Conservation (phyloP, 2,329 filamentous ascomycete genomes). For the Epichloe sylvatica region DNA sequence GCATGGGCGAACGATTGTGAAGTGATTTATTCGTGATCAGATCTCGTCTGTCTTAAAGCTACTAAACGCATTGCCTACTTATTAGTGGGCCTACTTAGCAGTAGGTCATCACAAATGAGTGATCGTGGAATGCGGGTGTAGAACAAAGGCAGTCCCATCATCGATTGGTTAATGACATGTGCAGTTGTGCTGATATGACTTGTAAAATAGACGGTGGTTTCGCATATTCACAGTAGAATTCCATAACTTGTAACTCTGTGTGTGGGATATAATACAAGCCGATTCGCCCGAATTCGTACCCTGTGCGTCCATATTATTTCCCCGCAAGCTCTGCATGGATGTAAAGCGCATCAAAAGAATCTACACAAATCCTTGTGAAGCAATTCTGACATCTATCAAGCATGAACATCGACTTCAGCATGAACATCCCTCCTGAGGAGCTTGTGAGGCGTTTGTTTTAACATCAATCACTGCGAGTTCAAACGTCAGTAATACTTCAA, state of each 20-base stretch:
- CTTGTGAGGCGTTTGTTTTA: conserved; percentile 60
- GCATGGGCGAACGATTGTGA: no score
- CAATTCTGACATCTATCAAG: neutral
- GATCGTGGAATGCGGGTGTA: neutral
- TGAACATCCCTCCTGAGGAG: conserved; percentile 57
- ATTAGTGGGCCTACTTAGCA: neutral
- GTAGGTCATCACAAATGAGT: neutral
- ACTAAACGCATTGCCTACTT: no score
- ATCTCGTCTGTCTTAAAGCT: no score
- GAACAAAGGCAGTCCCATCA: neutral
- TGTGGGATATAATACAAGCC: neutral
- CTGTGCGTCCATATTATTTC: neutral
- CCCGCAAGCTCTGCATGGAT: neutral
- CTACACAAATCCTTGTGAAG: neutral
- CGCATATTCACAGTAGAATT: neutral
- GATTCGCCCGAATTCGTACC: neutral
- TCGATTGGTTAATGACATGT: no score
- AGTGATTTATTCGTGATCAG: no score
- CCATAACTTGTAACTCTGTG: neutral
- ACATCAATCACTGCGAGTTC: conserved; percentile 70
- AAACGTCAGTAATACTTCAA: conserved; percentile 11
- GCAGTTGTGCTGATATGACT: neutral
- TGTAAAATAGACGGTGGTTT: neutral
- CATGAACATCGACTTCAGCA: conserved; percentile 15
- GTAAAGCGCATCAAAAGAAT: neutral